Conservation (phyloP, 768 basidiomycete species). For the Xanthoconium stramineum region DNA sequence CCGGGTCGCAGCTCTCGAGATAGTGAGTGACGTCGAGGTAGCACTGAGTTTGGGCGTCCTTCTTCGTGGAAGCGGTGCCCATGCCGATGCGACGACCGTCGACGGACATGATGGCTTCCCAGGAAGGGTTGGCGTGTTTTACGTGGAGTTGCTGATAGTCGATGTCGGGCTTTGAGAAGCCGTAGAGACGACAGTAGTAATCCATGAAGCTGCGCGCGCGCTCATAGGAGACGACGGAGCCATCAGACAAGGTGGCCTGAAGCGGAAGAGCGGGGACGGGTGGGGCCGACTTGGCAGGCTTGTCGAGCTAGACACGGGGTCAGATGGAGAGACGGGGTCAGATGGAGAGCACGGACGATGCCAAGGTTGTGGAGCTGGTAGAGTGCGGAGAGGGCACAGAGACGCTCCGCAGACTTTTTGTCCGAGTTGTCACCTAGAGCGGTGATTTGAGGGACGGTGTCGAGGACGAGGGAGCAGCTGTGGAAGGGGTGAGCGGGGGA, state of each 20-base stretch:
- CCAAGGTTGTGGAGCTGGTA: conserved; percentile 64
- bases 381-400: conserved; percentile 74
- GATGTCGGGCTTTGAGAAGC: conserved; percentile 72
- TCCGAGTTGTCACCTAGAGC: conserved; percentile 60
- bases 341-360: conserved; percentile 48
- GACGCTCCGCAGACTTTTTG: conserved; percentile 64
- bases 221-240: conserved; percentile 60
- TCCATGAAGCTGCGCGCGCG: conserved; percentile 89
- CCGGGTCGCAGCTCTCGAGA: conserved; percentile 78
- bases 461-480: conserved; percentile 26
- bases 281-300: conserved; percentile 19
- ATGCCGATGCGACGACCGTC: conserved; percentile 79
- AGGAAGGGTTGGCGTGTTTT: conserved; percentile 31
- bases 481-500: conserved; percentile 4
- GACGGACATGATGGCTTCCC: conserved; percentile 78
- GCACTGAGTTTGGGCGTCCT: conserved; percentile 63
- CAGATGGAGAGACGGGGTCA: background rate
- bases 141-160: conserved; percentile 41
- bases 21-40: conserved; percentile 89
- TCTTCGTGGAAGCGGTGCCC: conserved; percentile 68
- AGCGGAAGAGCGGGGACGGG: background rate
- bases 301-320: conserved; percentile 26
- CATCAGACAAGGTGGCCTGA: conserved; percentile 53
- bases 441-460: conserved; percentile 37
- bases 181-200: conserved; percentile 82